These are phyloP conservation scores for Saccharomyces kudriavzevii DNA, from an alignment of 805 yeast genomes.

Conservation along the genomic window DNA sequence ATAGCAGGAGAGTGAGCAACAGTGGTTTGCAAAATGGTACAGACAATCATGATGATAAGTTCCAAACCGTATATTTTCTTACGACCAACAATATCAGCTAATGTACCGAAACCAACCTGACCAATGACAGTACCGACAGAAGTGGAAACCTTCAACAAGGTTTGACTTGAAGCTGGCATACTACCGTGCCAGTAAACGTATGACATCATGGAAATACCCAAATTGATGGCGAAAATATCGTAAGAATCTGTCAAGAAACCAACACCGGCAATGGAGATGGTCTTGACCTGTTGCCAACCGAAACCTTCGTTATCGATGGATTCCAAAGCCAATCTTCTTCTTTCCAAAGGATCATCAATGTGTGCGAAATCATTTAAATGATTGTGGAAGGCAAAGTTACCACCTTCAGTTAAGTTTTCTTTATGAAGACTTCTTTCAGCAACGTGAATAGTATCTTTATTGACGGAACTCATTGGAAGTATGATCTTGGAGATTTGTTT, in stretches of 20 bases:
- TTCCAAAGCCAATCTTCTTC: conserved; percentile 79
- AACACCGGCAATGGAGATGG: conserved; percentile 82
- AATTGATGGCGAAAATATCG: conserved; percentile 83
- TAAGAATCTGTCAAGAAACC: conserved; percentile 91
- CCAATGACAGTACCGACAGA: conserved; percentile 93
- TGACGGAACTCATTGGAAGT: background rate
- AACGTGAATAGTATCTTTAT: conserved; percentile 8
- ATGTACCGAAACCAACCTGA: conserved; percentile 73
- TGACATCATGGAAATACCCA: conserved; percentile 71
- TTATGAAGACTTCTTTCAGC: conserved; percentile 19
- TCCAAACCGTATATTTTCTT: conserved; percentile 82
- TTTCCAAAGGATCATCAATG: conserved; percentile 75
- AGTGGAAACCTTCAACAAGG: conserved; percentile 78
- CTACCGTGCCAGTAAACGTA: conserved; percentile 62
- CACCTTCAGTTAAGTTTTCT: conserved; percentile 48
- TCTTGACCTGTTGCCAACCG: conserved; percentile 77
- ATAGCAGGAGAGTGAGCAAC: conserved; percentile 66
- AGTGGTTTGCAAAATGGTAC: conserved; percentile 70
- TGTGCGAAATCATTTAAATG: conserved; percentile 72
- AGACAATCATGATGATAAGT: conserved; percentile 73
- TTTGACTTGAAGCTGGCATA: conserved; percentile 64
- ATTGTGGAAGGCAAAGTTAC: conserved; percentile 82
- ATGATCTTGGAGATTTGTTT: background rate
- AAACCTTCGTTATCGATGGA: conserved; percentile 73
- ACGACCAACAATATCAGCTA: conserved; percentile 80